Conservation (phyloP, 176 grass and related monocot species). For the Olyra latifolia region DNA sequence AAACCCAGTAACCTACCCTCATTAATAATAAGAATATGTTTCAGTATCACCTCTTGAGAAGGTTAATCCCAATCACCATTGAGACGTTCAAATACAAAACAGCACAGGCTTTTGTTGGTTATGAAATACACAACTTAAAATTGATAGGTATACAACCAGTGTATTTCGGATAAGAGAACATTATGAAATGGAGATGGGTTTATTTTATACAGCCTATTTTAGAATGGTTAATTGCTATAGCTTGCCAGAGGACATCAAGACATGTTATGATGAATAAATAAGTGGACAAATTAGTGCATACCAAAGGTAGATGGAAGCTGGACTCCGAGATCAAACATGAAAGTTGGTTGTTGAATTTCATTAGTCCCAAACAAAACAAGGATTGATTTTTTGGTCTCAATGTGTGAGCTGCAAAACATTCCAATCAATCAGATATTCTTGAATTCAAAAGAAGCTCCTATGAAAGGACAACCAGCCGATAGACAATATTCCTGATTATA, state of each 20-base stretch:
- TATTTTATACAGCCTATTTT: not conserved
- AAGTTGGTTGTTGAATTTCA: conserved; percentile 41
- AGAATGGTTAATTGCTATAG: not conserved
- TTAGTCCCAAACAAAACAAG: conserved; percentile 4
- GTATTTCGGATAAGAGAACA: not conserved
- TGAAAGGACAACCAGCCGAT: not conserved
- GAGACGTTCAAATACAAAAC: not conserved
- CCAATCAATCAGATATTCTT: not conserved
- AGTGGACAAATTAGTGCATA: conserved; percentile 18
- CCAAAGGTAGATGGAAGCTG: conserved; percentile 62
- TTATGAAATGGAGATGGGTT: not conserved
- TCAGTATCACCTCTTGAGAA: not conserved
- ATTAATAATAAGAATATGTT: too few species aligned
- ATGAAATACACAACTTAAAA: not conserved
- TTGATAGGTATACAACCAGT: not conserved
- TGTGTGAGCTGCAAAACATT: conserved; percentile 44
- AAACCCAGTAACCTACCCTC: not conserved
- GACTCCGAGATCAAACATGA: conserved; percentile 61
- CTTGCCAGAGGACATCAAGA: not conserved
- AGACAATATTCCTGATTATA: not conserved
- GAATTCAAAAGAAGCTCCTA: not conserved
- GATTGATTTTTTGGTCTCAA: conserved; percentile 12
- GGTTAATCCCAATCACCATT: not conserved
- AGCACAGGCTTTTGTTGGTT: not conserved
- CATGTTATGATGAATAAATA: not conserved